A percentile compares a stretch with the other conserved stretches of the same genome.
Conservation (phyloP, 2,329 filamentous ascomycete genomes). For the Alternaria arborescens region DNA sequence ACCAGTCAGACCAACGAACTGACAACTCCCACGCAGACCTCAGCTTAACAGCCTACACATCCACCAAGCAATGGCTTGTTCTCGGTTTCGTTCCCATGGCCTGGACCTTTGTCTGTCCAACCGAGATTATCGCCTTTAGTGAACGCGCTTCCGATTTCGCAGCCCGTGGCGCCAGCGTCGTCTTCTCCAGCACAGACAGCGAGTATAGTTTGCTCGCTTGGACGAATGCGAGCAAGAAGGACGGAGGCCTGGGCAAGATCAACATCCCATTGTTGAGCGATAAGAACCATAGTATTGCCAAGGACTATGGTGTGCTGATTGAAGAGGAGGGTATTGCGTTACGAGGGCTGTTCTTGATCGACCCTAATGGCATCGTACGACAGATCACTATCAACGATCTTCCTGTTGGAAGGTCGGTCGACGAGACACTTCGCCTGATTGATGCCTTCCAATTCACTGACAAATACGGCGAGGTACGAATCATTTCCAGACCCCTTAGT, state of each 20-base stretch:
- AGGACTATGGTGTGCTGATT: conserved; percentile 70
- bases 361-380: conserved; percentile 67
- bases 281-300: conserved; percentile 67
- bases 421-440: conserved; percentile 67
- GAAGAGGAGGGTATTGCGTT: conserved; percentile 71
- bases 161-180: conserved; percentile 66
- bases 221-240: conserved; percentile 65
- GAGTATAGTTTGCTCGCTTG: conserved; percentile 68
- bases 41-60: conserved; percentile 51
- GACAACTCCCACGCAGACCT: conserved; percentile 39
- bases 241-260: conserved; percentile 69
- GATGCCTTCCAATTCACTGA: conserved; percentile 60
- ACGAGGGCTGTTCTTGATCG: conserved; percentile 71
- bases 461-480: conserved; percentile 52
- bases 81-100: conserved; percentile 74
- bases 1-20: conserved; percentile 12
- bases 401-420: conserved; percentile 70
- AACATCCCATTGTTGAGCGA: conserved; percentile 70
- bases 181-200: conserved; percentile 69
- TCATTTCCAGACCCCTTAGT: neutral
- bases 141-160: conserved; percentile 68
- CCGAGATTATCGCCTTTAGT: conserved; percentile 72
- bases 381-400: conserved; percentile 73
- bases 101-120: conserved; percentile 73
- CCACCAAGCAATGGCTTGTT: conserved; percentile 65